Evolutionary conservation across 192 early-diverging fungal genomes (phyloP).

Genomic region (Rhizoclosmatium sp.): DNA sequence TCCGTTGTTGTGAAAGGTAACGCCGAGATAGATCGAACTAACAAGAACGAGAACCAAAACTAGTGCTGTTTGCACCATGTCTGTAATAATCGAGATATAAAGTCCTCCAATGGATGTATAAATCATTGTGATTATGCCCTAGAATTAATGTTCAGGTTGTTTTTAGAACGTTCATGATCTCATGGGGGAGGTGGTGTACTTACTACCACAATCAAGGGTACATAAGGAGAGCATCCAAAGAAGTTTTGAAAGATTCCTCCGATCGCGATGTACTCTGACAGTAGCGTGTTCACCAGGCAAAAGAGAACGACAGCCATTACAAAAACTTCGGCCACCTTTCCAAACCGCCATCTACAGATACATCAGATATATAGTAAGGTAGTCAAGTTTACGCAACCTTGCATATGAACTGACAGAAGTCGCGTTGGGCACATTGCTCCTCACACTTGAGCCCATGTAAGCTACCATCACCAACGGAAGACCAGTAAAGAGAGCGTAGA

Average conservation of each 20-base stretch:
- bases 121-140: constrained; percentile 50
- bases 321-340: constrained; percentile 43
- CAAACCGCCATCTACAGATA: constrained; percentile 45
- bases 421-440: constrained; percentile 37
- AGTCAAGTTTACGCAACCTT: no score
- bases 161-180: background rate
- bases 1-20: constrained; percentile 39
- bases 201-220: constrained; percentile 49
- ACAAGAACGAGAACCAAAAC: constrained; percentile 39
- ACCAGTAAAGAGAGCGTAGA: constrained; percentile 49
- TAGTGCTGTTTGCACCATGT: constrained; percentile 52
- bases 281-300: constrained; percentile 34
- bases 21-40: constrained; percentile 49
- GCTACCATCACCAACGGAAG: constrained; percentile 53
- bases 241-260: constrained; percentile 46
- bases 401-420: constrained; percentile 42
- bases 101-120: constrained; percentile 59
- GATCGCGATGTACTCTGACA: constrained; percentile 45
- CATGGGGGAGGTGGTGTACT: background rate
- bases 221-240: constrained; percentile 40
- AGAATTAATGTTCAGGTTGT: background rate
- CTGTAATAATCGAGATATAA: constrained; percentile 56
- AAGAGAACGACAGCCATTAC: constrained; percentile 51
- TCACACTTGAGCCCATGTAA: constrained; percentile 44
- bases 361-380: background rate